These are phyloP conservation scores for Colletotrichum liriopes DNA, from an alignment of 2,329 filamentous ascomycete species.

Conservation along the genomic window DNA sequence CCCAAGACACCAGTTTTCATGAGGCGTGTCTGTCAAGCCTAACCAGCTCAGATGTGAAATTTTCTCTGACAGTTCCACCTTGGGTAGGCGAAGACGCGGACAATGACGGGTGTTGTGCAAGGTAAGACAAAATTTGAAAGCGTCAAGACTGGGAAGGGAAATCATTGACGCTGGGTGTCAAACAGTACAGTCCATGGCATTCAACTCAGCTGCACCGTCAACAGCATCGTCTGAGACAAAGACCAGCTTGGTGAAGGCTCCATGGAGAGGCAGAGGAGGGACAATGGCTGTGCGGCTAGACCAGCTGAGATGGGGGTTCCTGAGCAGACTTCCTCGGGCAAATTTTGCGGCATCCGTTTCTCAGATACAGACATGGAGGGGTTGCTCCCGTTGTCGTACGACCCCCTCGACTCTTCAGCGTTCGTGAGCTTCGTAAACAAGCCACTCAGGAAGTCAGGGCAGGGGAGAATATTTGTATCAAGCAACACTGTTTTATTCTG, in stretches of 20 bases:
- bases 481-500: conserved; percentile 29
- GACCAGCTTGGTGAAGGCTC: neutral
- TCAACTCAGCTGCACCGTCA: neutral
- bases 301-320: neutral
- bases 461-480: conserved; percentile 13
- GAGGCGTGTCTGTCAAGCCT: conserved; percentile 30
- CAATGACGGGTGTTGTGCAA: conserved; percentile 58
- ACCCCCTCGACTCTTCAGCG: conserved; percentile 13
- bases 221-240: neutral
- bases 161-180: conserved; percentile 4
- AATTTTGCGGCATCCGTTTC: conserved; percentile 4
- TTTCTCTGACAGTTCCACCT: conserved; percentile 54
- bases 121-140: conserved; percentile 28
- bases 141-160: conserved; percentile 7
- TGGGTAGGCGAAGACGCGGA: conserved; percentile 46
- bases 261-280: neutral
- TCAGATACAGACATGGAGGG: conserved; percentile 13
- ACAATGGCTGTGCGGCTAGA: neutral
- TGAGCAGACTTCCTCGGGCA: neutral
- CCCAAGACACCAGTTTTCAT: conserved; percentile 38
- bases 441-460: conserved; percentile 14
- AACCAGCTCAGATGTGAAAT: conserved; percentile 47
- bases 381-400: conserved; percentile 28
- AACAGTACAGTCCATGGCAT: neutral
- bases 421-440: conserved; percentile 30